Conservation (phyloP, 176 grass and related monocot genomes). For the Hordeum vulgare region DNA sequence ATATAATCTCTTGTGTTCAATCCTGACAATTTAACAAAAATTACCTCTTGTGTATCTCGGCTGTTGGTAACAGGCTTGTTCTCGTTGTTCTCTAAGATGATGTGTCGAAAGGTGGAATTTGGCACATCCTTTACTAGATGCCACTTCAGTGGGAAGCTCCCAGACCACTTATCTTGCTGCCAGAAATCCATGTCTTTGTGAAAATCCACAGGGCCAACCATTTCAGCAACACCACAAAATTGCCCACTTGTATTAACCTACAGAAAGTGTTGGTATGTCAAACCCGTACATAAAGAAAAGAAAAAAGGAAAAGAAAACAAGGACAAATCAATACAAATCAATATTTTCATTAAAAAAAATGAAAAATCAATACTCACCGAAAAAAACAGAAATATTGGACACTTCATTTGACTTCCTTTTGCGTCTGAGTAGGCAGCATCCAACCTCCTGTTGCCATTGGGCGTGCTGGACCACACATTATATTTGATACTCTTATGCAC, state of each 20-base stretch:
- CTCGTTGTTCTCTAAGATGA: conserved; percentile 70
- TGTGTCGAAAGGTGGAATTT: conserved; percentile 61
- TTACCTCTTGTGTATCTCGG: conserved; percentile 83
- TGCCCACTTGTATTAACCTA: conserved; percentile 75
- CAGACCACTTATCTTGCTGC: conserved; percentile 89
- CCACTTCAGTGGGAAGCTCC: conserved; percentile 73
- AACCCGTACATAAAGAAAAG: not conserved
- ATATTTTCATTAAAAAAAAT: too few relatives aligned
- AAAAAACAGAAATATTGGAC: conserved; percentile 73
- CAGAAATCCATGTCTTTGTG: conserved; percentile 75
- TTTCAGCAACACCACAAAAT: conserved; percentile 73
- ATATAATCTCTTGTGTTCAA: not conserved
- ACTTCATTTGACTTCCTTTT: conserved; percentile 33
- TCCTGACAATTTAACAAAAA: not conserved
- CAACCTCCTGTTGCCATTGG: conserved; percentile 61
- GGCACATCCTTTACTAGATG: conserved; percentile 75
- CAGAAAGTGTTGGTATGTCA: not conserved
- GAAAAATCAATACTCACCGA: conserved; percentile 46
- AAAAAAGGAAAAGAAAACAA: not conserved
- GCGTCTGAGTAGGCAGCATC: conserved; percentile 55
- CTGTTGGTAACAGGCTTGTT: conserved; percentile 84
- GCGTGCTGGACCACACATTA: conserved; percentile 77
- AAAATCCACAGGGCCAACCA: conserved; percentile 68
- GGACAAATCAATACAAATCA: conserved; percentile 20
- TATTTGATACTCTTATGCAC: conserved; percentile 89